Percentiles rank a stretch among this genome's conserved stretches.
Conservation (phyloP, 2,329 filamentous ascomycete species). For the Ilyonectria mors-panacis region DNA sequence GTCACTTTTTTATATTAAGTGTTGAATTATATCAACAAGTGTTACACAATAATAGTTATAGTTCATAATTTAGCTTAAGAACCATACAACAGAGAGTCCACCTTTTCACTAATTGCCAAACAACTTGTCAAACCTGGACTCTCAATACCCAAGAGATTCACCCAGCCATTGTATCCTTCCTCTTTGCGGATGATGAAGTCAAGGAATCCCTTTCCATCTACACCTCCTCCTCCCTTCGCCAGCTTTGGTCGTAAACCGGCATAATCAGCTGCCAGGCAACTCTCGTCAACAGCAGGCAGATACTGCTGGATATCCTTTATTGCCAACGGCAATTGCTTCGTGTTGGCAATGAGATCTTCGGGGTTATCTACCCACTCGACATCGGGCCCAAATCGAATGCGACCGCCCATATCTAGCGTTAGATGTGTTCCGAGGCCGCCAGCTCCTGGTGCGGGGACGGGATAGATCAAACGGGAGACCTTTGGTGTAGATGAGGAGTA, state of each 20-base stretch:
- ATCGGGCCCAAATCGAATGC: conserved; percentile 93
- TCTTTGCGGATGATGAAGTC: conserved; percentile 89
- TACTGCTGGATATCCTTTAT: conserved; percentile 83
- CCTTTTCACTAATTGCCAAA: conserved; percentile 87
- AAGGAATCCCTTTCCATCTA: conserved; percentile 76
- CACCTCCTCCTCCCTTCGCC: conserved; percentile 70
- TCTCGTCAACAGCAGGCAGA: conserved; percentile 79
- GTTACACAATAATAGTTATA: no score
- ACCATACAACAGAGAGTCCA: conserved; percentile 67
- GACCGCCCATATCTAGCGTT: conserved; percentile 88
- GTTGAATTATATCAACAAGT: no score
- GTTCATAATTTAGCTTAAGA: background rate
- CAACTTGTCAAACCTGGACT: conserved; percentile 91
- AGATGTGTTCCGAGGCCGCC: conserved; percentile 94
- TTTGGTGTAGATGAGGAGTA: conserved; percentile 77
- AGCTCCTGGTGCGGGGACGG: conserved; percentile 84
- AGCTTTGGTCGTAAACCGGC: conserved; percentile 94
- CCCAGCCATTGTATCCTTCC: conserved; percentile 83
- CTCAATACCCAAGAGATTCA: conserved; percentile 94
- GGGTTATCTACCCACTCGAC: conserved; percentile 90
- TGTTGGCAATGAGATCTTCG: conserved; percentile 76
- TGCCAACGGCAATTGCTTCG: conserved; percentile 74
- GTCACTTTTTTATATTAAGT: no score
- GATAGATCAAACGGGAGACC: conserved; percentile 86
- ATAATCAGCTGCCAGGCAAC: conserved; percentile 83